A percentile compares a stretch with the other conserved stretches of the same genome.
phyloP scores from a whole-genome alignment of 768 basidiomycete genomes.

The Russula ochroleuca region DNA sequence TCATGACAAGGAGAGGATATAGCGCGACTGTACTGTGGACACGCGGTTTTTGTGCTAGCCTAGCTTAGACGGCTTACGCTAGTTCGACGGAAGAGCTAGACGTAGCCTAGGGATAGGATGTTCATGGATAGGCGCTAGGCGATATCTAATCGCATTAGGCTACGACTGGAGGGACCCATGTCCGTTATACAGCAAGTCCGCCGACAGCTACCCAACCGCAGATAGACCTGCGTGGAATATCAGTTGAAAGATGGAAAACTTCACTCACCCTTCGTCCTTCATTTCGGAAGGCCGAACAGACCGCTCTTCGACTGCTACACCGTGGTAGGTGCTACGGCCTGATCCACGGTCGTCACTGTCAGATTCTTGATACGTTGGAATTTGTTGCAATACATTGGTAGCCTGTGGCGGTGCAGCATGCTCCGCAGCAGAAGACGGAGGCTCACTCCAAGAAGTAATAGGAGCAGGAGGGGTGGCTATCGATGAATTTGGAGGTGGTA shows the following conservation, averaged over 20 bases:
- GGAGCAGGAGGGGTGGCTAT: slow-evolving; percentile 12
- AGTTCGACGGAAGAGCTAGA: slow-evolving; percentile 30
- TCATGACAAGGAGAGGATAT: slow-evolving; percentile 48
- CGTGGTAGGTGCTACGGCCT: slow-evolving; percentile 35
- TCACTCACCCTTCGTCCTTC: slow-evolving; percentile 94
- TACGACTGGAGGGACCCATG: slow-evolving; percentile 22
- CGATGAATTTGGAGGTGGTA: neutral
- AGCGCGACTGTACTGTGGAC: slow-evolving; percentile 64
- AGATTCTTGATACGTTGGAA: slow-evolving; percentile 27
- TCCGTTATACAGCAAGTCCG: slow-evolving; percentile 26
- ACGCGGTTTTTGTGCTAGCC: slow-evolving; percentile 34
- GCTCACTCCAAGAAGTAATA: slow-evolving; percentile 24
- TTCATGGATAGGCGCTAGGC: slow-evolving; percentile 24
- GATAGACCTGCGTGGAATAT: slow-evolving; percentile 25
- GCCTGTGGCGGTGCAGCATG: slow-evolving; percentile 2
- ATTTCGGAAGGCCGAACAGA: slow-evolving; percentile 78
- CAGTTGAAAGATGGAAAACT: slow-evolving; percentile 27
- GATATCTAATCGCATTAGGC: slow-evolving; percentile 36
- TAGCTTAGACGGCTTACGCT: slow-evolving; percentile 55
- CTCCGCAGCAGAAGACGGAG: slow-evolving; percentile 5
- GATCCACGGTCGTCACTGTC: slow-evolving; percentile 32
- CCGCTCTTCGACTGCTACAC: slow-evolving; percentile 45
- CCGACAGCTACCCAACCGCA: slow-evolving; percentile 23
- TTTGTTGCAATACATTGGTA: slow-evolving; percentile 23
- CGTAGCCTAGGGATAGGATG: slow-evolving; percentile 27